phyloP scores from a whole-genome alignment of 441 rosid species.

The Euphorbia corollata region DNA sequence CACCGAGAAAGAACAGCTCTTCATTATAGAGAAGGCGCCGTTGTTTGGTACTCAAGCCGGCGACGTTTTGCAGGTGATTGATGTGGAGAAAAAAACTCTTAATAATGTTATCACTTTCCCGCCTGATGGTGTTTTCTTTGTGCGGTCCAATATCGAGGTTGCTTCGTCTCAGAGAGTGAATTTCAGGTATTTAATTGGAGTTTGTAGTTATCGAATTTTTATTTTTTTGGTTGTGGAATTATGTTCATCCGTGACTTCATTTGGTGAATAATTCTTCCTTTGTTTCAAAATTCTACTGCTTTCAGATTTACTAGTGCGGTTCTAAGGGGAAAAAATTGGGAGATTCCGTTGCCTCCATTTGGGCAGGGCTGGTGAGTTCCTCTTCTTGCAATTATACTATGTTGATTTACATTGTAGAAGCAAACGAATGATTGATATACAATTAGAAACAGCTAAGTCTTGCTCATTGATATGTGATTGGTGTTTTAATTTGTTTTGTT shows the following conservation, averaged over 20 bases:
- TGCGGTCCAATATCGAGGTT: slow-evolving; percentile 57
- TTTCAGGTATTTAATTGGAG: slow-evolving; percentile 45
- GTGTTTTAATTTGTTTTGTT: background rate
- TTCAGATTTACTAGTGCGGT: slow-evolving; percentile 72
- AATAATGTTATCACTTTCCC: slow-evolving; percentile 89
- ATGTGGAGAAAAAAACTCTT: slow-evolving; percentile 44
- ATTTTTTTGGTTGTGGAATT: background rate
- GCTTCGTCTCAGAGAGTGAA: slow-evolving; percentile 72
- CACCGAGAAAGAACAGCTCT: slow-evolving; percentile 92
- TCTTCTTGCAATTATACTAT: background rate
- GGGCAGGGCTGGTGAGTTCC: slow-evolving; percentile 83
- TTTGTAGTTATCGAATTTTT: background rate
- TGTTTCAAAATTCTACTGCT: background rate
- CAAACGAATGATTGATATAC: background rate
- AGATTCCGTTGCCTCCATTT: slow-evolving; percentile 79
- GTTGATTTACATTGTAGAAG: slow-evolving; percentile 1
- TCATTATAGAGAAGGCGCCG: slow-evolving; percentile 71
- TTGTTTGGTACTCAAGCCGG: slow-evolving; percentile 68
- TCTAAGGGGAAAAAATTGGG: slow-evolving; percentile 61
- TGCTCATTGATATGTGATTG: background rate
- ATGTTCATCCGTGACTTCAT: background rate
- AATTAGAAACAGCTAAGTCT: background rate
- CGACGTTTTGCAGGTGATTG: slow-evolving; percentile 87
- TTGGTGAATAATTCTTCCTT: background rate
- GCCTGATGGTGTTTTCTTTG: slow-evolving; percentile 83